Evolutionary conservation across 2,329 filamentous ascomycete species (phyloP).

Genomic region (Beauveria medogensis): DNA sequence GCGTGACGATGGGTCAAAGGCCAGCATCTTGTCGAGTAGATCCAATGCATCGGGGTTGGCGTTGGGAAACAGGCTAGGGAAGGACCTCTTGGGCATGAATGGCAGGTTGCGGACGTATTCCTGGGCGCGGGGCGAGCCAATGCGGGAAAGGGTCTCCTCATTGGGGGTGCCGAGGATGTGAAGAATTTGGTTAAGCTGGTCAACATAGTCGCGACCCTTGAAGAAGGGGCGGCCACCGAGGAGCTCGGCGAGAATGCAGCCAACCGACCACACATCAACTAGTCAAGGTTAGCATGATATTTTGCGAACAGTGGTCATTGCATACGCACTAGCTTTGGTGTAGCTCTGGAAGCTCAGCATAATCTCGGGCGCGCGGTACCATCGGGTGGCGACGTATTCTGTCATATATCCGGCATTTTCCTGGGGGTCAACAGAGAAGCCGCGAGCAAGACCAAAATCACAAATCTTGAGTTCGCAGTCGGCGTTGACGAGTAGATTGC

Average conservation of each 20-base stretch:
- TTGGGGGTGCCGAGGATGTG: conserved; percentile 96
- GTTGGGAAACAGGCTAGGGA: conserved; percentile 80
- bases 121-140: conserved; percentile 90
- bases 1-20: conserved; percentile 88
- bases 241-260: conserved; percentile 93
- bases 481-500: conserved; percentile 94
- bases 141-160: conserved; percentile 86
- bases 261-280: conserved; percentile 99
- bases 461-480: conserved; percentile 99
- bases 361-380: conserved; percentile 92
- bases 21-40: conserved; percentile 92
- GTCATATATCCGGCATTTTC: conserved; percentile 99
- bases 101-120: conserved; percentile 97
- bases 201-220: conserved; percentile 98
- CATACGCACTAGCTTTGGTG: conserved; percentile 92
- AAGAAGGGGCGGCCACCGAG: conserved; percentile 96
- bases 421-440: conserved; percentile 93
- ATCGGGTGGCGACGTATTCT: conserved; percentile 95
- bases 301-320: too few species aligned
- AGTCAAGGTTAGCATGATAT: not conserved
- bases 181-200: conserved; percentile 98
- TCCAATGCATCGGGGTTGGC: conserved; percentile 95
- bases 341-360: conserved; percentile 99
- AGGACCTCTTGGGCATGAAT: conserved; percentile 88
- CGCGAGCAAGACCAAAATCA: conserved; percentile 92